Conservation (phyloP, 2,329 filamentous ascomycete species). For the Penicillium rolfsii region DNA sequence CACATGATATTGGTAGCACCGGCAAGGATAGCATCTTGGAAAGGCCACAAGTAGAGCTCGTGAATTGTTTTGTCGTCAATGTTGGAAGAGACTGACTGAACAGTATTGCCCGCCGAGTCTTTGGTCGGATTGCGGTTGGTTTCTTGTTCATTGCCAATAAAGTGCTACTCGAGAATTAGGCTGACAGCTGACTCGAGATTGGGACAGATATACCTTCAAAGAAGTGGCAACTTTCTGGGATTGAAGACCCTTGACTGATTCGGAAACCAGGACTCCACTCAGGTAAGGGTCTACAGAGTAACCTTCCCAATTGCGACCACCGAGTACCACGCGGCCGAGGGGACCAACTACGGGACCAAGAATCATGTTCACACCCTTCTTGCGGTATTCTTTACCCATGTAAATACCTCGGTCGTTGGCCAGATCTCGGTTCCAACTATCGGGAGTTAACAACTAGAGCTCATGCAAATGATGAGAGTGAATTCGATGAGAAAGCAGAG, state of each 20-base stretch:
- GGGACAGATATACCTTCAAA: constrained; percentile 27
- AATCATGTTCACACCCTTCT: constrained; percentile 48
- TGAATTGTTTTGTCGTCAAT: constrained; percentile 68
- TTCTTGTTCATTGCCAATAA: constrained; percentile 65
- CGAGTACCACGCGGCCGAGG: constrained; percentile 33
- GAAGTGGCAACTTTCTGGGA: constrained; percentile 48
- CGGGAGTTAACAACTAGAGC: not conserved
- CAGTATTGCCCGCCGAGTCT: constrained; percentile 11
- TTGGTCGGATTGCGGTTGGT: constrained; percentile 28
- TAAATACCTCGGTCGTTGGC: constrained; percentile 37
- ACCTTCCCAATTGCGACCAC: constrained; percentile 55
- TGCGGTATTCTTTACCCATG: constrained; percentile 46
- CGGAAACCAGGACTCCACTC: constrained; percentile 47
- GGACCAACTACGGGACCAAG: constrained; percentile 51
- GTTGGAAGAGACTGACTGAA: constrained; percentile 59
- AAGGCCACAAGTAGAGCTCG: constrained; percentile 69
- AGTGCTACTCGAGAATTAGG: constrained; percentile 49
- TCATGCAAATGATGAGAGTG: too few relatives aligned
- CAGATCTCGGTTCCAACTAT: constrained; percentile 42
- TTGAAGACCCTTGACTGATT: constrained; percentile 53
- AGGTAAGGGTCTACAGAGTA: constrained; percentile 56
- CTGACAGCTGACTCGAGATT: not conserved
- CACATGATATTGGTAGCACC: constrained; percentile 66
- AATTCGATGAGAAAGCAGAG: too few relatives aligned
- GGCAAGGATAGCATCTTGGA: constrained; percentile 62